phyloP scores from a whole-genome alignment of 2,329 filamentous ascomycete species.

The Pseudogymnoascus sp. region DNA sequence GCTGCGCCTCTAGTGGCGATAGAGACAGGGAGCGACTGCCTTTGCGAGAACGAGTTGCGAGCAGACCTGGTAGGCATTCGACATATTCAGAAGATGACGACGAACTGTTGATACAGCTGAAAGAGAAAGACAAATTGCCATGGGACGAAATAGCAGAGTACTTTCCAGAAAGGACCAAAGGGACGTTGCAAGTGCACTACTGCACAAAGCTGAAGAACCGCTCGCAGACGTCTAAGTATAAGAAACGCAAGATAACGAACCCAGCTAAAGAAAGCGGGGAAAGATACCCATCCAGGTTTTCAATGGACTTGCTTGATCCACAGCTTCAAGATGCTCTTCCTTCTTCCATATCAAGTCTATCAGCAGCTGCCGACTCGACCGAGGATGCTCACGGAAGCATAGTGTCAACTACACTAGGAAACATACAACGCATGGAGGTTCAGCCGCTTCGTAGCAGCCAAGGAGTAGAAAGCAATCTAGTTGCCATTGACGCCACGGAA shows the following conservation, averaged over 20 bases:
- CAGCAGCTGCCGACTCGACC: slow-evolving; percentile 9
- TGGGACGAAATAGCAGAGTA: slow-evolving; percentile 18
- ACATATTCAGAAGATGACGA: slow-evolving; percentile 16
- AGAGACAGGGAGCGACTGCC: not conserved
- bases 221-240: slow-evolving; percentile 14
- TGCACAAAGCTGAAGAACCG: slow-evolving; percentile 19
- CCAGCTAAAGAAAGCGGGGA: no score
- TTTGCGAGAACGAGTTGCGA: slow-evolving; percentile 15
- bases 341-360: slow-evolving; percentile 13
- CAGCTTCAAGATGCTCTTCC: slow-evolving; percentile 16
- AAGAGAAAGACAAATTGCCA: slow-evolving; percentile 16
- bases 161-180: slow-evolving; percentile 19
- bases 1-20: not conserved
- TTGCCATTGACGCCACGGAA: no score
- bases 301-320: slow-evolving; percentile 16
- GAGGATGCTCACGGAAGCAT: not conserved
- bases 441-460: not conserved
- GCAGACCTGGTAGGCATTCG: slow-evolving; percentile 13
- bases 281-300: slow-evolving; percentile 12
- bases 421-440: not conserved
- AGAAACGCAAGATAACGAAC: slow-evolving; percentile 13
- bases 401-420: not conserved
- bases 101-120: slow-evolving; percentile 16
- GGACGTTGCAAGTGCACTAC: slow-evolving; percentile 19
- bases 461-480: not conserved